Evolutionary conservation across 768 basidiomycete genomes (phyloP), one percentile per base, ranked within the genome.

Genomic region (Suillus cothurnatus): DNA sequence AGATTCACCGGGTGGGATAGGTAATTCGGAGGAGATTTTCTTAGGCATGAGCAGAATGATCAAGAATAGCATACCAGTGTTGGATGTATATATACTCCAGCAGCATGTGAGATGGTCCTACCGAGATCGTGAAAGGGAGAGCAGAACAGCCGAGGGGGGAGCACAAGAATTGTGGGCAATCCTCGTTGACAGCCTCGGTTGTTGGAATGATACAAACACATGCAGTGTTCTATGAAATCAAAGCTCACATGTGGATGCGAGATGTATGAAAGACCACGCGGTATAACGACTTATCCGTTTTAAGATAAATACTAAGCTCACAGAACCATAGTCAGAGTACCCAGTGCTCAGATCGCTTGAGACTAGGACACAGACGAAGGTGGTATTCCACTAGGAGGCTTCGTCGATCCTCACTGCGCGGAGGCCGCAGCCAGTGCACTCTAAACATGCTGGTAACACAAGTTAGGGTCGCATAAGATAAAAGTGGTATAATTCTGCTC

Each of bases 391-490:
- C 55, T 36, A 64, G 26, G 53, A 34, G 59, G 74, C 69, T 62
- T 79, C 67, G n/a, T 79, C 75, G 17, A 76, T 61, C 14, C 83
- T 86, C 64, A 85, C 87, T 6, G 84, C 86, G 70, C 88, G 88
- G 34, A 89, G 73, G 6, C 88, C 87, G 65, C 88, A 89, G n/a
- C 84, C 84, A 61, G 89, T 82, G 71, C 88, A 89, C 68, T 89
- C 87, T 62, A 90, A 74, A 65, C 88, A 90, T 7, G 83, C 88
- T 89, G 56, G 60, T 6, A 17, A 34, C 8, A 52, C 15, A 28
- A 55, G 23, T 14, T 6, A 58, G 38, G 36, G 23, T 39, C 6
- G 38, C 57, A 59, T 26, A 26, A 49, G 23, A 45, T 39, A 34
- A 36, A 9, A 32, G 38, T 58, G 9, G 28, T 41, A 28, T n/a